Base-by-base conservation (phyloP, 192 early-diverging fungal species). In the Geranomyces michiganensis region DNA sequence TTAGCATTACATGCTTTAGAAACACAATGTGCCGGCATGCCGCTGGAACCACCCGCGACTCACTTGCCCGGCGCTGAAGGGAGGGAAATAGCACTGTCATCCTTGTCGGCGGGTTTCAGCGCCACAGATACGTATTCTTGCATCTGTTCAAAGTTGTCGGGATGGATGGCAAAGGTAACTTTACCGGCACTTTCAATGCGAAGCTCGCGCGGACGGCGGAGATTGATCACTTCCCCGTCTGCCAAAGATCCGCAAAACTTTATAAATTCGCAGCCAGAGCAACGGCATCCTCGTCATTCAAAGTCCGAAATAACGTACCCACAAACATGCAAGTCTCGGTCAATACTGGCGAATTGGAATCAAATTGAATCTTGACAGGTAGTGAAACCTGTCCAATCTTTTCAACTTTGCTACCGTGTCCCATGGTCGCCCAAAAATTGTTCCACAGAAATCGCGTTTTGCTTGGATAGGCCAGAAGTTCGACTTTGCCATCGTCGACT, bases 401-500 rank as follows among this genome's bases (percentile, higher is more conserved):
- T 17, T 70, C 56, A 8, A 70, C 45, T n/a, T 59, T 33, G 15
- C 22, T 70, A 13, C 32, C 27, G 12, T n/a, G 22, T 4, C 68
- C 36, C 8, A 43, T 32, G 1, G 56, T 56, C 33, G 68, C 68
- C 22, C 26, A 27, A 15, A 70, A 14, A 43, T 70, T 70, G 44
- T 70, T 70, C 41, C 33, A 13, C 21, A 70, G 30, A 27, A 61
- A 70, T 27, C 56, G 68, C 32, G 21, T 21, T 29, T 70, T 70
- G 46, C 22, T 44, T n/a, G 68, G 68, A 47, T 70, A 70, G 6
- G 43, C 58, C 24, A 70, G 61, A 24, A 47, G 41, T 27, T 70
- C 68, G 24, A 17, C 10, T n/a, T 48, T 30, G 19, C 59, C 59
- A 70, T 70, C 68, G 32, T 70, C 68, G 13, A 70, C 56, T 43